These are phyloP conservation scores for Eleusine indica DNA, from an alignment of 176 grass and related monocot species.

Conservation along the genomic window DNA sequence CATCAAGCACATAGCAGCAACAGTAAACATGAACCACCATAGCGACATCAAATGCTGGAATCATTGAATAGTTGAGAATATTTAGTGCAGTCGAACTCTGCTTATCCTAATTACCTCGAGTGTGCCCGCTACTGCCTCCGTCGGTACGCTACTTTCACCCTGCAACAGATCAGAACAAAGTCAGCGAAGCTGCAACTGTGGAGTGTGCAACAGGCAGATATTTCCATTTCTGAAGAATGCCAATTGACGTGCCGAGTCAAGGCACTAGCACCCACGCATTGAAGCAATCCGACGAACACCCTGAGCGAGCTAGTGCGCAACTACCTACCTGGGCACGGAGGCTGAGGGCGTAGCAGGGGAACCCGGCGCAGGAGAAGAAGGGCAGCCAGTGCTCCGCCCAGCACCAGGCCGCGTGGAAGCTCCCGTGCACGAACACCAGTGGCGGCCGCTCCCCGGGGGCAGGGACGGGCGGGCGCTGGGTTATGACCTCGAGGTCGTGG, in stretches of 20 bases:
- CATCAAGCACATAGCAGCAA: neutral
- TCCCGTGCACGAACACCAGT: conserved; percentile 87
- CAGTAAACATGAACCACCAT: neutral
- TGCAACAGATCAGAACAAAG: conserved; percentile 33
- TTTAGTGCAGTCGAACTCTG: neutral
- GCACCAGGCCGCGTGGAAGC: conserved; percentile 98
- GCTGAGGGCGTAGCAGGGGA: conserved; percentile 84
- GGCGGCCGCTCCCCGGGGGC: conserved; percentile 33
- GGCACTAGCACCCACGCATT: neutral
- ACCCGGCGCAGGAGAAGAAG: conserved; percentile 79
- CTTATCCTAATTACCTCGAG: conserved; percentile 67
- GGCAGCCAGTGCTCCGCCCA: conserved; percentile 89
- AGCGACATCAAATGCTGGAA: neutral
- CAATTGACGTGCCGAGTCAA: neutral
- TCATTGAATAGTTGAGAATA: neutral
- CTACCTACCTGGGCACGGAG: conserved; percentile 92
- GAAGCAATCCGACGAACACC: conserved; percentile 7
- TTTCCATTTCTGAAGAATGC: neutral
- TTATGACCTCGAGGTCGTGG: conserved; percentile 78
- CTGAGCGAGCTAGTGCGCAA: neutral
- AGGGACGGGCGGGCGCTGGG: conserved; percentile 44
- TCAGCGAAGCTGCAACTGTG: neutral
- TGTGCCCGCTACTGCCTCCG: conserved; percentile 58
- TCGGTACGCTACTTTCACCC: conserved; percentile 81
- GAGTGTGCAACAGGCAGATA: neutral